Evolutionary conservation across 2,329 filamentous ascomycete species (phyloP).

Genomic region (Trichoderma asperellum): DNA sequence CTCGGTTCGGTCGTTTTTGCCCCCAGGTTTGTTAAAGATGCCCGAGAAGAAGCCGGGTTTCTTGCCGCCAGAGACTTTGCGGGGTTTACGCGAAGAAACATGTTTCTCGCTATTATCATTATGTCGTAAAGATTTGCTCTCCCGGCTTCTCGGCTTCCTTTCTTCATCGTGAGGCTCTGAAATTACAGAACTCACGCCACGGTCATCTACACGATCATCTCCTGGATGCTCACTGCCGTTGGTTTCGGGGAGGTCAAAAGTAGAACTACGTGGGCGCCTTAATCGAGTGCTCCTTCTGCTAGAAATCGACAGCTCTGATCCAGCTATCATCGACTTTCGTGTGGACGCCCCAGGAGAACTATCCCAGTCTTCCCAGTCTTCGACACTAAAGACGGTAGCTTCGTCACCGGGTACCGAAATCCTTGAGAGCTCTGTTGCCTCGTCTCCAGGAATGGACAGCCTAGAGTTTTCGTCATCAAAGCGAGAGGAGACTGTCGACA

Average conservation of each 20-base stretch:
- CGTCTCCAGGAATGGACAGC: constrained; percentile 31
- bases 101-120: constrained; percentile 55
- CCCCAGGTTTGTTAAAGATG: constrained; percentile 52
- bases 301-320: constrained; percentile 45
- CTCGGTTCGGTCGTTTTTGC: constrained; percentile 5
- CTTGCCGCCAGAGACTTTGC: constrained; percentile 47
- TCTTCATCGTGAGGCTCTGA: constrained; percentile 49
- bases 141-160: constrained; percentile 42
- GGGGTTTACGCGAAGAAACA: constrained; percentile 41
- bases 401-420: constrained; percentile 20
- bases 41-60: constrained; percentile 52
- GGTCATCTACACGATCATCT: constrained; percentile 47
- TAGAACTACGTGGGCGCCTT: constrained; percentile 44
- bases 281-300: constrained; percentile 48
- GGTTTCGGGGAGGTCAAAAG: constrained; percentile 42
- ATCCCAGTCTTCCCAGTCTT: constrained; percentile 27
- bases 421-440: constrained; percentile 19
- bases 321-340: constrained; percentile 34
- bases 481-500: constrained; percentile 9
- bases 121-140: constrained; percentile 30
- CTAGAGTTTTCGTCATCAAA: constrained; percentile 38
- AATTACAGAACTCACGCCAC: constrained; percentile 55
- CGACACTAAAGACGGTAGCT: constrained; percentile 21
- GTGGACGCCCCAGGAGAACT: constrained; percentile 19
- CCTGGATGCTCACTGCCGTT: constrained; percentile 41